These are phyloP conservation scores for Eryngium alpinum DNA, from an alignment of 140 eudicot genomes.

Conservation along the genomic window DNA sequence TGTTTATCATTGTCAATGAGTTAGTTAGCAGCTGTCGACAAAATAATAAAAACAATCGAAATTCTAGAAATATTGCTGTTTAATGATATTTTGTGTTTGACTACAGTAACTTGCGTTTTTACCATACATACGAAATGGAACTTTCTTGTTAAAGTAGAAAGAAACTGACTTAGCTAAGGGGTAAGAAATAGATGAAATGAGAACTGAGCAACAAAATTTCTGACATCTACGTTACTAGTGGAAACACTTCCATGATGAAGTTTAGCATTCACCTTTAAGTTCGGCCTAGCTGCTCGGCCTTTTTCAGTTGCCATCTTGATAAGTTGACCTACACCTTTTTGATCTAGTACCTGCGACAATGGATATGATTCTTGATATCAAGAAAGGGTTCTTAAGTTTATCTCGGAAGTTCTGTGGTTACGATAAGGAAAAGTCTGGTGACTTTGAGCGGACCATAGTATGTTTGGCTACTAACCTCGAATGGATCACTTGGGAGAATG, in stretches of 20 bases:
- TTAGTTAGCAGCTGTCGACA: neutral
- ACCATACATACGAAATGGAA: too few relatives aligned
- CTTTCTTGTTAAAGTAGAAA: too few relatives aligned
- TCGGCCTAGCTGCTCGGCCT: constrained; percentile 87
- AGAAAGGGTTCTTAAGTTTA: neutral
- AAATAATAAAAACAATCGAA: neutral
- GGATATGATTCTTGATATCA: neutral
- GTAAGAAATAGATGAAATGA: neutral
- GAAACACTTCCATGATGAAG: neutral
- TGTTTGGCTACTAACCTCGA: constrained; percentile 57
- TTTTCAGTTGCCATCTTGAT: constrained; percentile 81
- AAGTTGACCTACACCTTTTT: constrained; percentile 94
- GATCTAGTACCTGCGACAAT: constrained; percentile 69
- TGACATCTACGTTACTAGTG: neutral
- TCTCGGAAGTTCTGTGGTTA: neutral
- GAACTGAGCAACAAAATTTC: neutral
- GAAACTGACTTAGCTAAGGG: neutral
- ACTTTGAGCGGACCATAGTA: neutral
- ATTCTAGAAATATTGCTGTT: too few relatives aligned
- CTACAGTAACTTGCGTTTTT: too few relatives aligned
- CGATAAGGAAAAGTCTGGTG: neutral
- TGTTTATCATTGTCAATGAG: constrained; percentile 17
- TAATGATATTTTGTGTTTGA: too few relatives aligned
- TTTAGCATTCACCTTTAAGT: constrained; percentile 55
- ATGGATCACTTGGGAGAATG: constrained; percentile 87